Base-by-base conservation (phyloP, 768 basidiomycete genomes). In the Hemileccinum rubropunctum region DNA sequence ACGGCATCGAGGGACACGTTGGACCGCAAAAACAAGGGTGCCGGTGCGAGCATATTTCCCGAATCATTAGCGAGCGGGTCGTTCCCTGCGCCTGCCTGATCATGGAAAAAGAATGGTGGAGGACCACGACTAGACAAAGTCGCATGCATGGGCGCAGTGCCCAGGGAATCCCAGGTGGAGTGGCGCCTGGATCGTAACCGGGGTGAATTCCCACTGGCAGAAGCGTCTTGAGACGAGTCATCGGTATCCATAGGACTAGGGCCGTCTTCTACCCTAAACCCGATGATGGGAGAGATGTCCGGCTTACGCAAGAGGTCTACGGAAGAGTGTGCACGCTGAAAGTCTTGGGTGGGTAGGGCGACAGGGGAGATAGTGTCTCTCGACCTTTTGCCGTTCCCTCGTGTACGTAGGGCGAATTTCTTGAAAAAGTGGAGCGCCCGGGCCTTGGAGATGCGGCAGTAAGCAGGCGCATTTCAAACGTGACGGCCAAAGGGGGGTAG, bases 401-500 rank as follows among this genome's bases (percentile, higher is more conserved):
- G 69, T 30, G 66, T 65, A 48, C 67, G 72, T 6, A 54, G 27
- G 21, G 65, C 63, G 41, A 60, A 71, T 60, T 57, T 74, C 69
- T 57, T 78, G 65, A 58, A 68, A 47, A 63, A 79, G 56, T 62
- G 69, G 63, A 67, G 62, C 65, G 48, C 72, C 45, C 72, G 73
- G 50, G 54, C 53, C 64, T 64, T 48, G 18, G 12, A 48, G 42
- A 47, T 15, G 23, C 45, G 10, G 39, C 4, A 12, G 28, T 45
- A 18, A 42, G 47, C 23, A 20, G 57, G 38, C 42, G 14, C 4
- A 41, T 61, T 61, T 45, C 3, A 47, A 69, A 57, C 39, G 17
- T 2, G 48, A 48, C 50, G 46, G 38, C 3, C 23, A 6, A 3
- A 6, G 3, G 6, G 6, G 12, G 1, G 33, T n/a, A 9, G 34